Evolutionary conservation across 495 filamentous ascomycete species (phyloP), one percentile per base, ranked within the genome.

Genomic region (Trypethelium eluteriae): DNA sequence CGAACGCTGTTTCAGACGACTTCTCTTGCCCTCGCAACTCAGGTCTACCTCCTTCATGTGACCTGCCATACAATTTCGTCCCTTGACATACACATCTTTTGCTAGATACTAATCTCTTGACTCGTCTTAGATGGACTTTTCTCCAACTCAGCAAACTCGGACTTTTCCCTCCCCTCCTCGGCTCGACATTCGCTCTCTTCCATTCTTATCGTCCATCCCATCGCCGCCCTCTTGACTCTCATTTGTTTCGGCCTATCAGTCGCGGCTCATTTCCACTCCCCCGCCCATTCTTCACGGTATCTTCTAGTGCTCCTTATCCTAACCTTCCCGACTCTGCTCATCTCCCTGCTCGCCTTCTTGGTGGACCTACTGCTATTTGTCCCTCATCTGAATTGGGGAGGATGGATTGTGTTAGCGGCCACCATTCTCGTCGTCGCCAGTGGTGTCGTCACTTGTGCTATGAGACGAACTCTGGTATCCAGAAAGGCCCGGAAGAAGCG

Each of bases 341-440:
- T 93, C 66, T 86, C 90, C 35, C 82, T 98, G 10, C 80, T 98
- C 35, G 89, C 92, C 32, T 98, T 98, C 77, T 80, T 98, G 63
- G 86, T 97, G 67, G 94, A 98, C 76, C 90, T 98, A n/a, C 77
- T 98, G 41, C 84, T 98, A 18, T 98, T 98, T 74, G 89, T 96
- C 35, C 94, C 94, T 41, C 94, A 98, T 78, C 75, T 96, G 76
- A 82, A 86, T 72, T 98, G 93, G 92, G 94, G 91, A 69, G 93
- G 93, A 67, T 98, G 93, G 84, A 85, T 98, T 67, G 94, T 98
- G 16, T 82, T 98, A 38, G 94, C 86, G 18, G 90, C 94, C 32
- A 94, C 92, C 18, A 90, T 98, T 66, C 79, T 98, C 56, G 89
- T 95, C 56, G 86, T 91, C 59, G 79, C 90, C 5, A 91, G 88